phyloP scores from a whole-genome alignment of 371 early-diverging fungal species.

The Mortierella sp. region DNA sequence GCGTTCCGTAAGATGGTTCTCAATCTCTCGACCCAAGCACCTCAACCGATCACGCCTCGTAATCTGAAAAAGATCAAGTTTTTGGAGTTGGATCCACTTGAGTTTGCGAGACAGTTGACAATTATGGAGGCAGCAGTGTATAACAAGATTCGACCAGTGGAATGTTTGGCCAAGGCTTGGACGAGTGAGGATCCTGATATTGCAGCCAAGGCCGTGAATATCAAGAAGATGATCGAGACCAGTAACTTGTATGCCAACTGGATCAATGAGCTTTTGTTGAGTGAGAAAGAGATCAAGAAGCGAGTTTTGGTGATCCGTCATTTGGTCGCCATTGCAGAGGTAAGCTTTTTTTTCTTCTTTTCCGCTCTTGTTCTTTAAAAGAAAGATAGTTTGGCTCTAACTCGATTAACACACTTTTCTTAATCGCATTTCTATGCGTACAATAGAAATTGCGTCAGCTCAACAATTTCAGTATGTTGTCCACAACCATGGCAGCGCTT shows the following conservation, averaged over 20 bases:
- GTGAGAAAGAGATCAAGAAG: constrained; percentile 83
- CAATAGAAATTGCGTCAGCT: constrained; percentile 71
- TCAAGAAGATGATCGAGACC: constrained; percentile 82
- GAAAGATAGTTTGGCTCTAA: not conserved
- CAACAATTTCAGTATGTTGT: constrained; percentile 94
- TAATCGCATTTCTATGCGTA: not conserved
- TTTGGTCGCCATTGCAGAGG: constrained; percentile 87
- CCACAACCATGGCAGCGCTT: constrained; percentile 90
- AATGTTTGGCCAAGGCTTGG: constrained; percentile 94
- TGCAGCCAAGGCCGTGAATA: constrained; percentile 70
- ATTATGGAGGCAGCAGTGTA: constrained; percentile 89
- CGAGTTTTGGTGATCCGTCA: constrained; percentile 82
- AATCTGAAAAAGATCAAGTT: constrained; percentile 75
- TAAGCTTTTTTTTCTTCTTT: not conserved
- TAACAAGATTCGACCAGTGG: constrained; percentile 84
- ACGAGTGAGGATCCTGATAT: constrained; percentile 71
- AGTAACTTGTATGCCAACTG: constrained; percentile 84
- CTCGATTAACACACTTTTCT: not conserved
- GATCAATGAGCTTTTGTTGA: constrained; percentile 88
- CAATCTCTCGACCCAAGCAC: constrained; percentile 69
- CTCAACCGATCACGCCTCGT: constrained; percentile 77
- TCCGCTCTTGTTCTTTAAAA: not conserved
- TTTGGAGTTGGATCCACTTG: constrained; percentile 90
- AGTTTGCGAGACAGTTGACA: constrained; percentile 94
- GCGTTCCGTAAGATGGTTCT: constrained; percentile 70